These are phyloP conservation scores for Scedosporium boydii DNA, from an alignment of 2,329 filamentous ascomycete species.

Conservation along the genomic window DNA sequence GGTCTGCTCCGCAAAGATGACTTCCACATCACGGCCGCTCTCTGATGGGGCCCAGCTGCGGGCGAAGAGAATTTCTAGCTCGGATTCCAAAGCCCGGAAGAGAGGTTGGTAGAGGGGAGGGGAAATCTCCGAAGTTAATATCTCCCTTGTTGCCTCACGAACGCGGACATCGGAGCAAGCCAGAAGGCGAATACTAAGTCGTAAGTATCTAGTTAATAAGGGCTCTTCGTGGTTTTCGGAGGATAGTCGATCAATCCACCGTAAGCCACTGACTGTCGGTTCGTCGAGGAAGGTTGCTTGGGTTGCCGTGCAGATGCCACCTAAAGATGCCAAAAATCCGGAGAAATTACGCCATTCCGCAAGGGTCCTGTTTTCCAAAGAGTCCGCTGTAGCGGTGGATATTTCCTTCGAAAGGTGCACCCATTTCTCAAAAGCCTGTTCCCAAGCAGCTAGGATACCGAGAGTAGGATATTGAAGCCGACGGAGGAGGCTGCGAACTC, in stretches of 20 bases:
- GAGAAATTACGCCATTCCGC: constrained; percentile 62
- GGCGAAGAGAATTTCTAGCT: constrained; percentile 54
- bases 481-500: constrained; percentile 48
- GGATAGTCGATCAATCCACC: constrained; percentile 55
- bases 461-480: constrained; percentile 52
- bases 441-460: constrained; percentile 62
- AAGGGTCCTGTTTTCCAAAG: constrained; percentile 44
- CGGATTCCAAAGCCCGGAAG: constrained; percentile 55
- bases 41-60: constrained; percentile 41
- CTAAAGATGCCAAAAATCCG: constrained; percentile 57
- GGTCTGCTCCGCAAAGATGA: constrained; percentile 59
- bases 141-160: constrained; percentile 57
- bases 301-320: constrained; percentile 55
- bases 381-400: constrained; percentile 39
- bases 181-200: constrained; percentile 54
- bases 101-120: constrained; percentile 51
- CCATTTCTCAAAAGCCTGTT: constrained; percentile 56
- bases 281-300: constrained; percentile 49
- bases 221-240: constrained; percentile 53
- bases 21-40: constrained; percentile 48
- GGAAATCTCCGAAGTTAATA: constrained; percentile 56
- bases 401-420: constrained; percentile 54
- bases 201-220: constrained; percentile 49
- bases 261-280: constrained; percentile 42
- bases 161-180: constrained; percentile 55